Evolutionary conservation across 208 protist genomes (phyloP), one percentile per base, ranked within the genome.

Genomic region (Strigomonas culicis): DNA sequence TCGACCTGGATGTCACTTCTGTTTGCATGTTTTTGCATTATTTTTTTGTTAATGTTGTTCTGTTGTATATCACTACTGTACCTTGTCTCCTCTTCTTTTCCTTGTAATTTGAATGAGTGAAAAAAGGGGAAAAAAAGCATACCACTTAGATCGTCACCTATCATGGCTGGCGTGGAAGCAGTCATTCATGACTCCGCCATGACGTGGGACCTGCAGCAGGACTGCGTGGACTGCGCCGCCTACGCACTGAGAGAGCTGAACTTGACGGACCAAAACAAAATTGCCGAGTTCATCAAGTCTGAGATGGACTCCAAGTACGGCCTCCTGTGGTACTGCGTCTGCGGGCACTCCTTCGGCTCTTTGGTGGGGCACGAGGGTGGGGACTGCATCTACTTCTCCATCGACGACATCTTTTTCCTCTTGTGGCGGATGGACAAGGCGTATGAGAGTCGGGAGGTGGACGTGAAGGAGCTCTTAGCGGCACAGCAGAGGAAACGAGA

Each of bases 281-380:
- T 99, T 60, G 99, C 99, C 0, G 94, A 97, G 44, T 99, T 98
- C 76, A 99, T 99, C 56, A 99, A 99, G 84, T 98, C 98, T 72
- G 97, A 98, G 64, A 89, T 98, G 22, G 97, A 99, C 77, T 94
- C 92, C 60, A 99, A 99, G 79, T 99, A 99, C 81, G 93, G 97
- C 70, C 91, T 95, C 7, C 98, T 97, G 34, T 99, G 98, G 98
- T 98, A 99, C 77, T 99, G 97, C 86, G 97, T 99, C 67, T 98
- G 99, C 10, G 99, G 99, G 24, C 91, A 98, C 67, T 99, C 98
- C 74, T 99, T 99, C 80, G 99, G 98, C 52, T 99, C 98, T 21
- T 99, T 98, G 71, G 98, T 99, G 34, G 99, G 98, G 6, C 99
- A 99, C 77, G 99, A 99, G 72, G 98, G 83, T 19, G 74, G 80